Conservation (phyloP, 805 yeast genomes). For the Metschnikowia picachoensis region DNA sequence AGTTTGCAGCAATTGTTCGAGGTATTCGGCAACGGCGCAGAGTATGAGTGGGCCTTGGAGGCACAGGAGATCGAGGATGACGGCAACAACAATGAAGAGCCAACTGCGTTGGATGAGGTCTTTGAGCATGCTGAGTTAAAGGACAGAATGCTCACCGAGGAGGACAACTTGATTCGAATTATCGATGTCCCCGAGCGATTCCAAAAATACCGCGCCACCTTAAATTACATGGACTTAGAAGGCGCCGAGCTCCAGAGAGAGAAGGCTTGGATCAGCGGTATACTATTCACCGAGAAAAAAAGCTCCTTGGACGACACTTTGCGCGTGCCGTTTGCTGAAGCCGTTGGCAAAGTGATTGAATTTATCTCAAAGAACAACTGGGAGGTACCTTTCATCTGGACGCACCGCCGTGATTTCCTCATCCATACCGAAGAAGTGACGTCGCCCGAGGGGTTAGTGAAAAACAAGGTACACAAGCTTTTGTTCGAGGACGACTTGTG, state of each 20-base stretch:
- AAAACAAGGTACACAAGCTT: constrained; percentile 45
- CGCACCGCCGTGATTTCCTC: constrained; percentile 88
- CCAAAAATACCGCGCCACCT: constrained; percentile 68
- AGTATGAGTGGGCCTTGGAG: constrained; percentile 96
- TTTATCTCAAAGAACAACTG: constrained; percentile 71
- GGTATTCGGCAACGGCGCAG: constrained; percentile 95
- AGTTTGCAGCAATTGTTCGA: constrained; percentile 90
- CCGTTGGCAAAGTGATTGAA: constrained; percentile 68
- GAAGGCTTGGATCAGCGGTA: constrained; percentile 74
- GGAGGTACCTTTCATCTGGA: constrained; percentile 95
- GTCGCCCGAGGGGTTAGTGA: constrained; percentile 33
- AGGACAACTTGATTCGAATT: constrained; percentile 78
- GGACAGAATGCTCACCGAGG: constrained; percentile 86
- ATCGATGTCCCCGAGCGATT: constrained; percentile 90
- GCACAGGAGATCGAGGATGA: constrained; percentile 69
- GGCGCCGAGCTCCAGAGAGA: constrained; percentile 69
- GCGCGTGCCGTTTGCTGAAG: constrained; percentile 54
- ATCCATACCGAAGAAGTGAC: constrained; percentile 49
- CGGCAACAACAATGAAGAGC: constrained; percentile 50
- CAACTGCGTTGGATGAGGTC: constrained; percentile 74
- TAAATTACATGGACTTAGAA: constrained; percentile 64
- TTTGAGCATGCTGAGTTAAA: constrained; percentile 93
- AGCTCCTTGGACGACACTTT: constrained; percentile 35
- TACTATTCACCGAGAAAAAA: constrained; percentile 55
- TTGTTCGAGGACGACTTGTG: constrained; percentile 84